These are phyloP conservation scores for Leishmania amazonensis DNA, from an alignment of 208 protist species.

Conservation along the genomic window DNA sequence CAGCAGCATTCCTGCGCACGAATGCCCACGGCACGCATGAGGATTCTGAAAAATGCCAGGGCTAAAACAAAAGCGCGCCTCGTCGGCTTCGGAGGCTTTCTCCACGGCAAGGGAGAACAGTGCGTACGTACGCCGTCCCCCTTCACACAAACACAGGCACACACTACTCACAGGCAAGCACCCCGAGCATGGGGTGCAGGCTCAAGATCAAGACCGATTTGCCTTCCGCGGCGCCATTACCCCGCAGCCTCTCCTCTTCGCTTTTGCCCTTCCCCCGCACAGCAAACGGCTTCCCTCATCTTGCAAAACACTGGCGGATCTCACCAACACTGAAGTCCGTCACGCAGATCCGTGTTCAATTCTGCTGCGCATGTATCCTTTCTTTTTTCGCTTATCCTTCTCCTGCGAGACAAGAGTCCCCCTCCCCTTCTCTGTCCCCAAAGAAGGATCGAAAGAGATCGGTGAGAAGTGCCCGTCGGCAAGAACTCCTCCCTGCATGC, in stretches of 20 bases:
- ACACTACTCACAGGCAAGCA: not conserved
- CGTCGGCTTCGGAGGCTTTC: not conserved
- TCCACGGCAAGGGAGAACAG: not conserved
- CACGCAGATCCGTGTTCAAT: constrained; percentile 1
- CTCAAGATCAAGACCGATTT: not conserved
- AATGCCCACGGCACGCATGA: not conserved
- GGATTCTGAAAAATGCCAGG: not conserved
- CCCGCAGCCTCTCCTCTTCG: not conserved
- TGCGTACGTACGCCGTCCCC: not conserved
- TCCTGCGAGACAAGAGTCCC: not conserved
- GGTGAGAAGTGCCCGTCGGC: not conserved
- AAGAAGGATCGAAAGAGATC: not conserved
- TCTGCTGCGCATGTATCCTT: not conserved
- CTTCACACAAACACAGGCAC: not conserved
- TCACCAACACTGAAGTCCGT: not conserved
- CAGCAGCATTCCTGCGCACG: not conserved
- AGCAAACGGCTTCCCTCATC: not conserved
- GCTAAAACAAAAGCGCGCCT: not conserved
- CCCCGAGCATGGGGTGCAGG: not conserved
- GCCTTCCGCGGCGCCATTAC: not conserved
- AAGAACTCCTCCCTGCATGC: not conserved
- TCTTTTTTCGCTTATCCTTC: too few species aligned
- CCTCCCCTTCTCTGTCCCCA: too few species aligned
- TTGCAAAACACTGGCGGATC: not conserved
- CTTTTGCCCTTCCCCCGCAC: not conserved